Evolutionary conservation across 352 stramenopile genomes (phyloP), one percentile per base, ranked within the genome.

Genomic region (Globisporangium yorkense): DNA sequence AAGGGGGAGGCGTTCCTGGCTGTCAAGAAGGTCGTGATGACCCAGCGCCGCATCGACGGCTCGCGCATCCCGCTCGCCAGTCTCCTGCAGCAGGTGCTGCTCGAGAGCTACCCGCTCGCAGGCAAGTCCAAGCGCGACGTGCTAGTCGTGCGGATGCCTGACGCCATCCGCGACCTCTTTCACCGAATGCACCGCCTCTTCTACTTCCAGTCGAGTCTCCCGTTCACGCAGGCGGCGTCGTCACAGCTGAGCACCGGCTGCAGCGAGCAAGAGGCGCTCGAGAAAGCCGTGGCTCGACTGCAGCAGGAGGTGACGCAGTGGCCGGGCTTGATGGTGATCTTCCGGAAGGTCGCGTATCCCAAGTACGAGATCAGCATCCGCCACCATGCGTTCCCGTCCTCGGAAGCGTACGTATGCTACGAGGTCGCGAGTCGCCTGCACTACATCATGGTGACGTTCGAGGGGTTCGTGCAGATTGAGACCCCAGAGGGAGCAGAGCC

Each of bases 311-410:
- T 75, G 21, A 81, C 67, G n/a, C 70, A 79, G 47, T 92, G 81
- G 84, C 84, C 84, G 5, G 84, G 84, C 0, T 53, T 94, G 35
- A 71, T 94, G 54, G 76, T 85, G 20, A 75, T 80, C 45, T 92
- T 93, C 63, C 80, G 80, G 43, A 87, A 89, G 59, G 57, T 85
- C 1, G 57, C 62, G 48, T 93, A 89, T 54, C 80, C 78, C 4
- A 51, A 57, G 37, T 89, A 90, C 59, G 51, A 65, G 51, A 62
- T 84, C 15, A 53, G 53, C 12, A 56, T 71, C 53, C 16, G 54
- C 21, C 51, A 63, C 12, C 66, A 57, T 1, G 63, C 79, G 0
- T 92, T 92, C 52, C 57, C 52, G 8, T 86, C 72, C 1, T 50
- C 74, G 0, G 71, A 87, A 61, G 71, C 67, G 24, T 88, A 84